Evolutionary conservation across 1,284 basidiomycete genomes (phyloP), one percentile per base, ranked within the genome.

Genomic region (Apiotrichum sp.): DNA sequence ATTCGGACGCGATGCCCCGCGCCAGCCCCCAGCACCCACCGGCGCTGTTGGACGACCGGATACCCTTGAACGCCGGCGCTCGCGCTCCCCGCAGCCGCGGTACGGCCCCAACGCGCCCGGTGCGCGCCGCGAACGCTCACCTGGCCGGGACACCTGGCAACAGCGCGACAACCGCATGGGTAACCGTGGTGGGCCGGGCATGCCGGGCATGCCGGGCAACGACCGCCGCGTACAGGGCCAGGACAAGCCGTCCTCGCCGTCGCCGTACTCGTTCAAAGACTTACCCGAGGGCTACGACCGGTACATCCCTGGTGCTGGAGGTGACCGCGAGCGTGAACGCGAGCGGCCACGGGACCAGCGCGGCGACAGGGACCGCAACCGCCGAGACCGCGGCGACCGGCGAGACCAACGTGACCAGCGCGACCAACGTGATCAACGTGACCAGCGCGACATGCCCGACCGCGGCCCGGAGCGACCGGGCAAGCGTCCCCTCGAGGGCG

Each of bases 71-170:
- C 22, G 8, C 29, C 11, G 8, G 6, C 48, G 38, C n/a, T 41
- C 48, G 6, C 48, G 48, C 11, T 42, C 49, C 14, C 39, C 49
- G 29, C 50, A 5, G 50, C 50, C 42, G 7, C 42, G 29, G 22
- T 52, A 52, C 22, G 50, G 50, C 16, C 50, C 53, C 14, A 43
- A 54, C 16, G 54, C 48, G 3, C 38, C 48, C 8, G 42, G 38
- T 9, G 42, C 43, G 36, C 8, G 36, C 14, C 47, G 52, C 11
- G 48, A 42, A 7, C 50, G 33, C 40, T 39, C n/a, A 5, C 39
- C 40, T 11, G 39, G 40, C 32, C 32, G 44, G 10, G 7, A 47
- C 16, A n/a, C 13, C 10, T 6, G n/a, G 6, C 13, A n/a, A 9
- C 36, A 8, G 13, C 7, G 13, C 36, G 36, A 38, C 8, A 38